These are phyloP conservation scores for Rhodotorula sp. DNA, from an alignment of 1,284 basidiomycete genomes.

Conservation along the genomic window DNA sequence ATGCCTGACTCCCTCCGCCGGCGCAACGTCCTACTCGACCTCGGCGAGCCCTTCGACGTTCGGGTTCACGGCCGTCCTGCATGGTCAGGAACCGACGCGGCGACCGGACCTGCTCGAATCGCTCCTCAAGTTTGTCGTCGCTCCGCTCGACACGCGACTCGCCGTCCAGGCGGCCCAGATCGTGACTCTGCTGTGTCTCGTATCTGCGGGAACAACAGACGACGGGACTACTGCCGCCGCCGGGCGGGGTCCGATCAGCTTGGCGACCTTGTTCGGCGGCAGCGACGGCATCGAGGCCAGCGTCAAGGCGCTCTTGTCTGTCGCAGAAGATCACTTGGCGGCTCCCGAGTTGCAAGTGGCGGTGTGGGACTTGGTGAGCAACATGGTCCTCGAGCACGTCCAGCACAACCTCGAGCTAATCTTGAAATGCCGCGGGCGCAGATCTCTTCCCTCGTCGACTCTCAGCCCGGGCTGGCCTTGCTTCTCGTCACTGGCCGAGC, in stretches of 20 bases:
- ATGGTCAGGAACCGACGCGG: neutral
- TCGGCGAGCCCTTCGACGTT: slow-evolving; percentile 5
- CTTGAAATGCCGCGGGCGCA: neutral
- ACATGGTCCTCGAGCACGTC: slow-evolving; percentile 69
- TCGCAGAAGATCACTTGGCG: slow-evolving; percentile 56
- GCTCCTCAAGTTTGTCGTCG: slow-evolving; percentile 19
- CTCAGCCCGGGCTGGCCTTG: slow-evolving; percentile 80
- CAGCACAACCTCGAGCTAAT: slow-evolving; percentile 56
- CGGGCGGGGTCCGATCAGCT: slow-evolving; percentile 15
- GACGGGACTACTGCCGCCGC: neutral
- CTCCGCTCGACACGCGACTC: slow-evolving; percentile 21
- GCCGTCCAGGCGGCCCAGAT: slow-evolving; percentile 24
- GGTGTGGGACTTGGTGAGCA: slow-evolving; percentile 60
- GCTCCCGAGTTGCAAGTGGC: slow-evolving; percentile 65
- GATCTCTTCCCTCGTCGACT: slow-evolving; percentile 78
- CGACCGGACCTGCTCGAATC: slow-evolving; percentile 27
- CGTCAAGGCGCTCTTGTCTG: slow-evolving; percentile 40
- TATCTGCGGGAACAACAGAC: neutral
- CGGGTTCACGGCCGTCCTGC: slow-evolving; percentile 1
- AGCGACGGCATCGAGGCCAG: slow-evolving; percentile 45
- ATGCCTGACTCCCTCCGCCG: slow-evolving; percentile 30
- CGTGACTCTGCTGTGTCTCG: slow-evolving; percentile 25
- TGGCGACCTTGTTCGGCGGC: slow-evolving; percentile 47
- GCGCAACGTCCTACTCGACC: neutral
- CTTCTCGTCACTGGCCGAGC: slow-evolving; percentile 74